Base-by-base conservation (phyloP, 2,329 filamentous ascomycete genomes). In the Leptosphaerulina australis region DNA sequence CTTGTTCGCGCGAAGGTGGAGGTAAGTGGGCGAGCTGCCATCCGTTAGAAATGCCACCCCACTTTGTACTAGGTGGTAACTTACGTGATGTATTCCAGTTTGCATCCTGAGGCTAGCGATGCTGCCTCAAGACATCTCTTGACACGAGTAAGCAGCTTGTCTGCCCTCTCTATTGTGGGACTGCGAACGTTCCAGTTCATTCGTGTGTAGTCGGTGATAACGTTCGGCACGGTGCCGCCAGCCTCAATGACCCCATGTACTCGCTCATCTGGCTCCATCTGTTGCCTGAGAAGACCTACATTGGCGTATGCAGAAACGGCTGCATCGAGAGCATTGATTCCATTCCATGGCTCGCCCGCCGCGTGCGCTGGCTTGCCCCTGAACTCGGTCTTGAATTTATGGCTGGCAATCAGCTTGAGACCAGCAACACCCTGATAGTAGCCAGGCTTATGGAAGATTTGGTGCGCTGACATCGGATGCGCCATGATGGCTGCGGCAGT, bases 1-100 rank as follows among this genome's bases (percentile, higher is more conserved):
- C 5, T 73, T 64, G 48, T 81, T 82, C 5, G 74, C 63, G 17
- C 75, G 72, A 14, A 82, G 65, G 46, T 81, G 76, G 10, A 72
- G 72, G 41, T 81, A 82, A 1, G 71, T 68, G 3, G 68, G 69
- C 4, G 67, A 55, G 5, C 71, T 73, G n/a, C 11, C 24, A 3
- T 3, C 1, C 3, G 10, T 50, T 12, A 56, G 31, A 14, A 18
- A 18, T 11, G 10, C 6, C 9, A 15, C 15, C 5, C 15, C 26
- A 12, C 26, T 28, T 28, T 29, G 24, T 22, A 29, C 9, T 14
- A 5, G 14, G 8, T 20, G 20, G 11, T 34, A 5, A 60, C 70
- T 62, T 51, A 75, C 73, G 53, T 37, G 14, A 70, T 71, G 25
- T 73, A 74, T 22, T 70, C 68, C 10, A 74, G 31, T 2, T 64